Evolutionary conservation across 768 basidiomycete genomes (phyloP), one percentile per base, ranked within the genome.

Genomic region (Tulasnella sp.): DNA sequence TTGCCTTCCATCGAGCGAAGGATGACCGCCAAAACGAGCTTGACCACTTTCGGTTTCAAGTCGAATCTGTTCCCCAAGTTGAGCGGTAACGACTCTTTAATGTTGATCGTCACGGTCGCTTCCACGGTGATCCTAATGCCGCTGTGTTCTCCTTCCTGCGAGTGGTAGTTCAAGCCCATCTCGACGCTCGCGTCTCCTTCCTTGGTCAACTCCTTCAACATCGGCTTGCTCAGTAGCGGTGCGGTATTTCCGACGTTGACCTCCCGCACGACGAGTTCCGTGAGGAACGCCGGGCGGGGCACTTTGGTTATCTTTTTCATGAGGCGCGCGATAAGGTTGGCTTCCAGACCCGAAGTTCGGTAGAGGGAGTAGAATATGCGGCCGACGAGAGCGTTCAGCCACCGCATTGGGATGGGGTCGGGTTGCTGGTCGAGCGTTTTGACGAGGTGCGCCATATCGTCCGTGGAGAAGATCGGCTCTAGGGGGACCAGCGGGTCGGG

Each of bases 251-350:
- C 97, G 74, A 98, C 92, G 56, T 93, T 92, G 74, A 97, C 96
- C 81, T 97, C 94, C 46, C 92, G 92, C 62, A 99, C 94, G 48
- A 91, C 88, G 77, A 99, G 88, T 80, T 97, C 94, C 4, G 92
- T 89, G 56, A 99, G 89, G 85, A 97, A 96, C 3, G 89, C 86
- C 1, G 97, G 97, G 5, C 92, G 92, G 83, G 97, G 96, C 84
- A 98, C 93, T 85, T 94, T 97, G 74, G 92, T 90, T 16, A 98
- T 86, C 84, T 98, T 99, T 88, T 94, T 95, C 93, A 97, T 98
- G 76, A 98, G 88, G 48, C 93, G 90, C 56, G 89, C 89, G 81
- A 97, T 93, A 86, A 99, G 95, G 83, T 91, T 92, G 36, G 91
- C 87, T 84, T 99, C 97, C 77, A 98, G 87, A 39, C 86, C 86